phyloP scores from a whole-genome alignment of 176 grass and related monocot species.

The Oryza longistaminata region DNA sequence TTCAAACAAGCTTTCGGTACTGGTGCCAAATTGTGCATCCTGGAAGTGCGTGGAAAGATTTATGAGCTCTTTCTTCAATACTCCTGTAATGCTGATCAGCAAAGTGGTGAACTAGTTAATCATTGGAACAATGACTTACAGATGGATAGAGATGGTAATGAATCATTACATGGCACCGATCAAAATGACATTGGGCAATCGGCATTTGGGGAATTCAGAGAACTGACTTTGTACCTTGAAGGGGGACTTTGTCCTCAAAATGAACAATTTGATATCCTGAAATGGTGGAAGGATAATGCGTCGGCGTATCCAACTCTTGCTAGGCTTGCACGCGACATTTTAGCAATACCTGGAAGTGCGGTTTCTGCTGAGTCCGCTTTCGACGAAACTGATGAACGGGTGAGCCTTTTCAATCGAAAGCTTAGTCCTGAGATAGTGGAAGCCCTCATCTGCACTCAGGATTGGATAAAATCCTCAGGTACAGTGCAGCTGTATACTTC shows the following conservation, averaged over 20 bases:
- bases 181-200: constrained; percentile 1
- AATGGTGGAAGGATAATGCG: constrained; percentile 32
- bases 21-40: constrained; percentile 1
- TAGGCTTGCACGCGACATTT: constrained; percentile 17
- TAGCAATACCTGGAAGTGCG: constrained; percentile 17
- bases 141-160: not conserved
- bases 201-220: not conserved
- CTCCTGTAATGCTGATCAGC: not conserved
- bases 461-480: constrained; percentile 22
- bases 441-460: constrained; percentile 24
- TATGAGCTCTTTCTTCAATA: constrained; percentile 29
- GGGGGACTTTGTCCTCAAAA: not conserved
- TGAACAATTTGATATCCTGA: constrained; percentile 25
- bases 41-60: constrained; percentile 22
- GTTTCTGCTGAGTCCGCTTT: constrained; percentile 24
- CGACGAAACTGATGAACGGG: not conserved
- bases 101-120: not conserved
- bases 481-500: not conserved
- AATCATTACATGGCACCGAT: not conserved
- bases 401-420: not conserved
- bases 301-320: constrained; percentile 16
- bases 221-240: constrained; percentile 18
- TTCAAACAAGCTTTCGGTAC: not conserved
- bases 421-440: not conserved
- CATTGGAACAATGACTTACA: not conserved